Evolutionary conservation across 495 filamentous ascomycete species (phyloP).

Genomic region (Hyaloscypha variabilis): DNA sequence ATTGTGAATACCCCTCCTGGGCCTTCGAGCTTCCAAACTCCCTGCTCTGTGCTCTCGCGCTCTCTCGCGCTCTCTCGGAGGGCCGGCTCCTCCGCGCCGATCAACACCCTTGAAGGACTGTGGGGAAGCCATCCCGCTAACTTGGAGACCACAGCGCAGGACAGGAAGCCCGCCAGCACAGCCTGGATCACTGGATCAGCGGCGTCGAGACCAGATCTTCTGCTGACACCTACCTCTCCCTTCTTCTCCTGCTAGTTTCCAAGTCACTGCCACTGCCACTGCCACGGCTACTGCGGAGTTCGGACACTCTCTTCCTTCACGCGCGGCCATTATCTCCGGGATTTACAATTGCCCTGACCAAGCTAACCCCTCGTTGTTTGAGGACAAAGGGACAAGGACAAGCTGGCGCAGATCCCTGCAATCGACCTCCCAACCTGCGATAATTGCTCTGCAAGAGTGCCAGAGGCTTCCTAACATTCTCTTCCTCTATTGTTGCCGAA

Average conservation of each 20-base stretch:
- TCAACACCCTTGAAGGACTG: background rate
- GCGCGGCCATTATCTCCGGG: background rate
- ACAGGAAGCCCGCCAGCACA: background rate
- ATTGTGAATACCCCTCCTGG: no score
- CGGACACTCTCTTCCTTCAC: background rate
- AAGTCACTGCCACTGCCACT: no score
- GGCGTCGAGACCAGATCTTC: background rate
- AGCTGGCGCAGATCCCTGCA: conserved; percentile 17
- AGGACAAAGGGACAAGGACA: background rate
- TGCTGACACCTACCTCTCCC: background rate
- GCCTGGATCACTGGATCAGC: background rate
- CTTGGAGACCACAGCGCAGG: background rate
- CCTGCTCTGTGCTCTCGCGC: background rate
- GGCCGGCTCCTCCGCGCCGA: background rate
- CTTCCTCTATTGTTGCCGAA: background rate
- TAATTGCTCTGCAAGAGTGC: background rate
- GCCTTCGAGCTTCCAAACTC: no score
- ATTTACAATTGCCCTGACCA: background rate
- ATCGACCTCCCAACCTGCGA: conserved; percentile 5
- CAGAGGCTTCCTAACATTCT: background rate
- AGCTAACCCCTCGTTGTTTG: background rate
- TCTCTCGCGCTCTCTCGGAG: background rate
- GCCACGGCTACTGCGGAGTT: background rate
- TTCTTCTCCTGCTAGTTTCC: background rate
- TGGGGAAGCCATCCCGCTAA: background rate